Conservation (phyloP, 176 grass and related monocot genomes). For the Triticum aestivum region DNA sequence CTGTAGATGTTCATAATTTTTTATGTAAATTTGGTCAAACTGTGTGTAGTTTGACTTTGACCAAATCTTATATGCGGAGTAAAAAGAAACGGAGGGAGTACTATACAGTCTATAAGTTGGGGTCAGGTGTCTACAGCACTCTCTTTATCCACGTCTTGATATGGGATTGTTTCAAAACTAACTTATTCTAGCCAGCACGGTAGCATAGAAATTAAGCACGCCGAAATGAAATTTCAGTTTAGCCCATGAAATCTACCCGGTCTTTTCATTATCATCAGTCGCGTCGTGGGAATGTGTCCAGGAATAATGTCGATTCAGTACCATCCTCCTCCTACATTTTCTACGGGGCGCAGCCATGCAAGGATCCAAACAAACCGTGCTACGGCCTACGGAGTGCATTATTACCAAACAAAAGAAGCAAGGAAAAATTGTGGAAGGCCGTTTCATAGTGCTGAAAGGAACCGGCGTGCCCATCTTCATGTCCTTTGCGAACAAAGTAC, state of each 20-base stretch:
- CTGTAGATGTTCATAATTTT: too few species aligned
- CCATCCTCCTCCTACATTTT: background rate
- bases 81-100: too few species aligned
- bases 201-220: too few species aligned
- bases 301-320: background rate
- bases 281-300: background rate
- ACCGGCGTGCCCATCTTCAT: constrained; percentile 9
- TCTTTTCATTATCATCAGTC: background rate
- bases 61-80: too few species aligned
- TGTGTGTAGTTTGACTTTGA: too few species aligned
- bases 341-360: background rate
- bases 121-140: too few species aligned
- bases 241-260: background rate
- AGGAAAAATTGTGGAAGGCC: background rate
- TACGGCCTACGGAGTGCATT: background rate
- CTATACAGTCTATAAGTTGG: too few species aligned
- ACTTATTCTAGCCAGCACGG: too few species aligned
- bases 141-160: too few species aligned
- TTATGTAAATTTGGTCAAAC: too few species aligned
- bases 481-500: constrained; percentile 19
- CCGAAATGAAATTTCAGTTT: background rate
- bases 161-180: too few species aligned
- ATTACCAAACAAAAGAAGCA: constrained; percentile 23
- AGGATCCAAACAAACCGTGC: background rate
- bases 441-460: background rate